A percentile compares a stretch with the other conserved stretches of the same genome.
These are phyloP conservation scores for Pinus tabuliformis DNA, from an alignment of 75 land plant genomes.

Conservation along the genomic window DNA sequence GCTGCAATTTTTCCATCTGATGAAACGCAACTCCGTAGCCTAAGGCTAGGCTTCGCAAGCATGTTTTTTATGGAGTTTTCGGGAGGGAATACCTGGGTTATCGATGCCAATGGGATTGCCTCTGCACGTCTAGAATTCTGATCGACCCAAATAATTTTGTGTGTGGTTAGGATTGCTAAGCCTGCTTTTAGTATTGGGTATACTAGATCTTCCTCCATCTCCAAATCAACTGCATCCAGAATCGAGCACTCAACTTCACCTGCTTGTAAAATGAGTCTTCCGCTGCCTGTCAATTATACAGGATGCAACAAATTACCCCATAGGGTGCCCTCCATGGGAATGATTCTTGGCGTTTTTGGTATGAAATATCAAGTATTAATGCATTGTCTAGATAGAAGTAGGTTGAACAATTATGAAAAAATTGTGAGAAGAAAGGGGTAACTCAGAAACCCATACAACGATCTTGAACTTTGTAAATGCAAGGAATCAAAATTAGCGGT, in stretches of 20 bases:
- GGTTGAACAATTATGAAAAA: too few relatives aligned
- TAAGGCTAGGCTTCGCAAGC: slow-evolving; percentile 65
- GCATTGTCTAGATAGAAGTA: too few relatives aligned
- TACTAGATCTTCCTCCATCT: slow-evolving; percentile 23
- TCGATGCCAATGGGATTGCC: slow-evolving; percentile 48
- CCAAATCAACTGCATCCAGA: slow-evolving; percentile 64
- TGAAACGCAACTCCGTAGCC: slow-evolving; percentile 50
- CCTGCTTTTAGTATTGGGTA: slow-evolving; percentile 48
- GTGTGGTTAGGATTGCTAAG: slow-evolving; percentile 69
- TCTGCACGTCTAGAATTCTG: slow-evolving; percentile 23
- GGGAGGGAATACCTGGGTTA: slow-evolving; percentile 53
- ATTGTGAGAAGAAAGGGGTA: too few relatives aligned
- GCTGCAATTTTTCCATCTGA: slow-evolving; percentile 20
- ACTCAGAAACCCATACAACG: too few relatives aligned
- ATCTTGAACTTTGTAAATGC: too few relatives aligned
- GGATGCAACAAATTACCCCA: slow-evolving; percentile 16
- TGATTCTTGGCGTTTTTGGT: too few relatives aligned
- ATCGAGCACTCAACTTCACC: slow-evolving; percentile 71
- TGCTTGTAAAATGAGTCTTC: slow-evolving; percentile 50
- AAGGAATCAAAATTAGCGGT: too few relatives aligned
- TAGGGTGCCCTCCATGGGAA: too few relatives aligned
- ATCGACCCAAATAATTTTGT: slow-evolving; percentile 67
- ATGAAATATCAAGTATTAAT: too few relatives aligned
- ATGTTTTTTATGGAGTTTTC: slow-evolving; percentile 59
- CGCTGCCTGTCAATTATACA: slow-evolving; percentile 56